Evolutionary conservation across 31 red algal genomes (phyloP).

Genomic region (Endocladia muricata): DNA sequence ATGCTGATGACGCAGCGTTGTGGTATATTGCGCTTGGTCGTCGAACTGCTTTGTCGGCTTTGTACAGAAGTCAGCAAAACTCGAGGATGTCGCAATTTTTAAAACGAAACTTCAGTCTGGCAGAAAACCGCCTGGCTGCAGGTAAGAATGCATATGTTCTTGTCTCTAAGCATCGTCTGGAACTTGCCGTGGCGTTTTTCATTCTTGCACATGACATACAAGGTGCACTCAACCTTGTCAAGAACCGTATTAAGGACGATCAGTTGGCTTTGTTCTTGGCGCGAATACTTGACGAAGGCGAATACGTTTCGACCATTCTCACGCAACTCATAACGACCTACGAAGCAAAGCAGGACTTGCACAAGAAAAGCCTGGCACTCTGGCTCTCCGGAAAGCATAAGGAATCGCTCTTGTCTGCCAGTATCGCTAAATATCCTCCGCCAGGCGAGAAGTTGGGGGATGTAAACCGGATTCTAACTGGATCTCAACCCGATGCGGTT

Average conservation of each 20-base stretch:
- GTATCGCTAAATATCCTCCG: conserved; percentile 23
- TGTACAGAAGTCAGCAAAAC: conserved; percentile 60
- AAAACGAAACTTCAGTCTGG: conserved; percentile 39
- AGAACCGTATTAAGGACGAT: conserved; percentile 51
- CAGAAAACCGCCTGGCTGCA: conserved; percentile 57
- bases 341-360: conserved; percentile 27
- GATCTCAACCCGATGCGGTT: conserved; percentile 42
- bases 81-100: conserved; percentile 61
- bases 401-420: conserved; percentile 36
- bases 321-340: neutral
- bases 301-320: conserved; percentile 19
- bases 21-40: conserved; percentile 71
- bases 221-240: conserved; percentile 48
- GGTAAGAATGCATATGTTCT: conserved; percentile 89
- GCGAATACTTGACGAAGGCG: conserved; percentile 44
- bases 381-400: conserved; percentile 63
- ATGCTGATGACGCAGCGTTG: conserved; percentile 67
- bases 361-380: conserved; percentile 64
- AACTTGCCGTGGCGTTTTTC: conserved; percentile 84
- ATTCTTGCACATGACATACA: conserved; percentile 55
- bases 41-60: conserved; percentile 41
- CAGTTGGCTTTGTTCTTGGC: conserved; percentile 74
- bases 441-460: neutral
- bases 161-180: conserved; percentile 76
- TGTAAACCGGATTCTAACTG: conserved; percentile 7